These are phyloP conservation scores for Talaromyces piceae DNA, from an alignment of 2,329 filamentous ascomycete genomes.

Conservation along the genomic window DNA sequence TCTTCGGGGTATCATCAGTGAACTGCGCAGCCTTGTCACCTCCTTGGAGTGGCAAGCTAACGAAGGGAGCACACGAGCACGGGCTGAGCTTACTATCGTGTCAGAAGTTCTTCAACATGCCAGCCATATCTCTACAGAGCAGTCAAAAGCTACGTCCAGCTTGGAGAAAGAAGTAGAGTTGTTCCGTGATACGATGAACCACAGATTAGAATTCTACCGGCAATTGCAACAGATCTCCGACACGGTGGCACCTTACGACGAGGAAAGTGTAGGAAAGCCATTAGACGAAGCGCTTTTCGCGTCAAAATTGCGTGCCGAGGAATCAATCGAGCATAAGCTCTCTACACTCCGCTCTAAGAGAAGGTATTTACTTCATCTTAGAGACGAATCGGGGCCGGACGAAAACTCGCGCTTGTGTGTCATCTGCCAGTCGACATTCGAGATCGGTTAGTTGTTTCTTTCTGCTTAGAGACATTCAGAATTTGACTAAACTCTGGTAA, in stretches of 20 bases:
- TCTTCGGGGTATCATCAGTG: conserved; percentile 61
- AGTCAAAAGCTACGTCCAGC: conserved; percentile 44
- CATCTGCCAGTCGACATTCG: conserved; percentile 74
- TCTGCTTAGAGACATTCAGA: background rate
- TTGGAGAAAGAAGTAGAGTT: conserved; percentile 62
- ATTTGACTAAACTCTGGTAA: background rate
- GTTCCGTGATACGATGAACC: conserved; percentile 74
- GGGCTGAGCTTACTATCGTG: conserved; percentile 58
- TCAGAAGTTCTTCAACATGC: conserved; percentile 55
- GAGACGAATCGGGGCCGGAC: conserved; percentile 55
- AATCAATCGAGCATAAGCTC: conserved; percentile 50
- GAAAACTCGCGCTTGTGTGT: conserved; percentile 64
- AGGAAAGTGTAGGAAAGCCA: conserved; percentile 48
- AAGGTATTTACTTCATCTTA: conserved; percentile 61
- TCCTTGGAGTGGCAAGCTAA: conserved; percentile 53
- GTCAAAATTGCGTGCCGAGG: conserved; percentile 40
- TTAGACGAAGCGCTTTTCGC: conserved; percentile 46
- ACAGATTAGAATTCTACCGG: conserved; percentile 79
- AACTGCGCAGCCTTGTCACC: conserved; percentile 58
- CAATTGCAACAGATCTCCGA: conserved; percentile 90
- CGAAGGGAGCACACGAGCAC: conserved; percentile 48
- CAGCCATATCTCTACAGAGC: conserved; percentile 45
- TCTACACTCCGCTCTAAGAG: conserved; percentile 62
- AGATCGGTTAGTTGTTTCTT: conserved; percentile 61
- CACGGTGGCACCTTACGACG: conserved; percentile 68